Evolutionary conservation across 2,329 filamentous ascomycete species (phyloP), one percentile per base, ranked within the genome.

Genomic region (Xylaria digitata): DNA sequence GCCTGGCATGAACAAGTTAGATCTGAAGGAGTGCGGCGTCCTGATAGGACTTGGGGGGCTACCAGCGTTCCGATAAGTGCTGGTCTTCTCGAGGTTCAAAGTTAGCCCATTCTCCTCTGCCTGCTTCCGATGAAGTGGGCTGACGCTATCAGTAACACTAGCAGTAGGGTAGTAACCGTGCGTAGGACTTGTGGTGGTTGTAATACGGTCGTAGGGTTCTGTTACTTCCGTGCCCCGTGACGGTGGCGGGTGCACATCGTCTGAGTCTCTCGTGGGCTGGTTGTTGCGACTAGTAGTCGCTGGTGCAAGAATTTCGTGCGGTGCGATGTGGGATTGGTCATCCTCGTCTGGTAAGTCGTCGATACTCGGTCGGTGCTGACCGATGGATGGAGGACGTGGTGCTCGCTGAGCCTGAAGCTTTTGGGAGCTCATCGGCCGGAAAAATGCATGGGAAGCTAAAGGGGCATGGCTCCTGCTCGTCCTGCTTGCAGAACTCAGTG

Each of bases 391-490:
- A 6, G 84, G 82, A 23, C 85, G 81, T 43, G 82, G 76, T 8
- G 80, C 87, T 78, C 95, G 86, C 80, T 98, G 96, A 61, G 94
- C 94, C 80, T 98, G 95, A 57, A 98, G 84, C 78, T 93, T 91
- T 78, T 97, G 94, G 26, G 95, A 97, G 81, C 94, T 98, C 93
- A 99, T 97, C 45, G 96, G 96, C 23, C 91, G 91, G 77, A 97
- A 97, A 82, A 99, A 98, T 61, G 93, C 95, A 75, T 95, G 92
- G 17, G 93, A 94, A 2, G 93, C 91, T 60, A 99, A 83, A 1
- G 96, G 94, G 21, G 97, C 94, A 83, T 99, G 96, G 48, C 92
- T 96, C 75, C 90, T 88, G 77, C 90, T 94, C 53, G 91, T 96
- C 75, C 90, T 88, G 77, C 90, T 94, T 52, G 91, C 85, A 48